Base-by-base conservation (phyloP, 176 grass and related monocot genomes). In the Miscanthus lutarioriparius region DNA sequence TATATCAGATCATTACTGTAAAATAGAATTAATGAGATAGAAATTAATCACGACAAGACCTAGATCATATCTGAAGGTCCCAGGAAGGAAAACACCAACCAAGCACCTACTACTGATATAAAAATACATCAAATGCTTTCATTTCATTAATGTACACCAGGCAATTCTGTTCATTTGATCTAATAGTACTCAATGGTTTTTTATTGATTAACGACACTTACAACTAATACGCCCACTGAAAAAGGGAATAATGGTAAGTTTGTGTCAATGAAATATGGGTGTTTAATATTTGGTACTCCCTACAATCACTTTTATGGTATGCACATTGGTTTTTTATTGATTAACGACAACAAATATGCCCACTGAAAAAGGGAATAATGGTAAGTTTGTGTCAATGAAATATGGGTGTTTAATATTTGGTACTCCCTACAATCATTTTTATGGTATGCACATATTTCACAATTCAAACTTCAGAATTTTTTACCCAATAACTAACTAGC, bases 1-100 rank as follows among this genome's bases (percentile, higher is more conserved):
- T 27, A 85, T 32, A 38, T 67, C 63, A 90, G 53, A 70, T 91
- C 47, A 68, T 27, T 80, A 80, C 19, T 41, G 6, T 70, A 77
- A 74, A 82, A 25, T 36, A 75, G 16, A 58, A 22, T 38, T 15
- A 23, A 71, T 45, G 22, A 78, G 51, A 15, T 25, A 37, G 12
- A 61, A 66, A 25, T 56, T 37, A 33, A 72, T 30, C 19, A 75
- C 20, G 6, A 83, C 51, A 81, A 61, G 3, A 17, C 28, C 61
- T 70, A 28, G 8, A 38, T 35, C 75, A 27, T n/a, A 70, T 67
- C 32, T 81, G 40, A 80, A 74, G 37, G 36, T 86, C 17, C 58
- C 44, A 37, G 3, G 33, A n/a, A 47, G 14, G 7, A 33, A 33
- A 38, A 41, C 19, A 17, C 19, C 45, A n/a, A 1, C 22, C 7